phyloP scores from a whole-genome alignment of 2,329 filamentous ascomycete genomes.

The Fusarium kyushuense region DNA sequence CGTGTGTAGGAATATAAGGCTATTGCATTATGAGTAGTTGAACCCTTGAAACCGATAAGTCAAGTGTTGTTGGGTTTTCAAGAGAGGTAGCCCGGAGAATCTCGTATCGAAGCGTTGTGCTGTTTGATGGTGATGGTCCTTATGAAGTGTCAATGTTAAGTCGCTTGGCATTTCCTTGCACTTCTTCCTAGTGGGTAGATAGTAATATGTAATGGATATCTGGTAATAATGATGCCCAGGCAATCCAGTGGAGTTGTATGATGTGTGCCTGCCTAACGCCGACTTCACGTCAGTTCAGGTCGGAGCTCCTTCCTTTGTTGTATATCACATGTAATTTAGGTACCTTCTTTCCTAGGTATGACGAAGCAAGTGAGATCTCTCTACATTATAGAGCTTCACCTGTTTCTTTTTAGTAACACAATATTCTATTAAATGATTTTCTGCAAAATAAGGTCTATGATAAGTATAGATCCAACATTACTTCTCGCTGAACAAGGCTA shows the following conservation, averaged over 20 bases:
- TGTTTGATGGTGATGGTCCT: constrained; percentile 1
- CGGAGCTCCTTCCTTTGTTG: not conserved
- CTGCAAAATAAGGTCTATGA: too few species aligned
- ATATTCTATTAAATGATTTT: too few species aligned
- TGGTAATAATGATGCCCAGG: not conserved
- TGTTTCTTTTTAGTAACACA: not conserved
- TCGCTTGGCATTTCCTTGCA: not conserved
- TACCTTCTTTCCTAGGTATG: not conserved
- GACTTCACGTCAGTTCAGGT: not conserved
- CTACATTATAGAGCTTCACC: not conserved
- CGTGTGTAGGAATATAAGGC: constrained; percentile 1
- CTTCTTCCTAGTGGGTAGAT: not conserved
- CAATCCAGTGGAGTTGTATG: not conserved
- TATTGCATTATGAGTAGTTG: constrained; percentile 18
- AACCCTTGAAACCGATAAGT: constrained; percentile 28
- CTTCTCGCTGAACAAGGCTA: not conserved
- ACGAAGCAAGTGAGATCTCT: not conserved
- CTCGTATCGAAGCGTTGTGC: not conserved
- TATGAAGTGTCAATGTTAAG: not conserved
- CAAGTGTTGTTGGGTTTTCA: not conserved
- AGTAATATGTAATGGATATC: not conserved
- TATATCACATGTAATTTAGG: not conserved
- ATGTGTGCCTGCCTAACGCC: constrained; percentile 1
- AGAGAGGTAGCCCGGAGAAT: constrained; percentile 10
- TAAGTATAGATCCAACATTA: too few species aligned